Base-by-base conservation (phyloP, 805 yeast species). In the Myxozyma udenii region DNA sequence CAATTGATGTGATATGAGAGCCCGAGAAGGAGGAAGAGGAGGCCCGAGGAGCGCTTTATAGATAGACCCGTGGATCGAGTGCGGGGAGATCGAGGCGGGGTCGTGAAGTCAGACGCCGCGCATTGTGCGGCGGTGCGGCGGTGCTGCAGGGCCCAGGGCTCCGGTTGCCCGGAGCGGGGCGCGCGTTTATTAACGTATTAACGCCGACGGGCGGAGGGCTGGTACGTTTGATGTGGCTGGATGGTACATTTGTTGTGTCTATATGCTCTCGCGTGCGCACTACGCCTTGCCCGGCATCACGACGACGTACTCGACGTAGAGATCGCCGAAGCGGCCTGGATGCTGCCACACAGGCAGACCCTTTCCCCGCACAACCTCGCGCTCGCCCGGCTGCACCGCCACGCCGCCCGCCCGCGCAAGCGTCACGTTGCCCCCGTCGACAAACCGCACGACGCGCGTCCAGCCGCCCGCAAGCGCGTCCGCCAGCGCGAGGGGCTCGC, bases 381-480 rank as follows among this genome's bases (percentile, higher is more conserved):
- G 73, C 59, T 87, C 85, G 2, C 95, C 95, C 62, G 81, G 72
- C 41, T 71, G 58, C 1, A 86, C 81, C 7, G 74, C 63, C 28
- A 70, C 70, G 18, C 90, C 89, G 6, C 61, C 56, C 1, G 63
- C 60, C 52, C 96, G 76, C 33, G 68, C 53, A 2, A 88, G 46
- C 1, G 81, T 66, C 19, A 76, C 65, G 44, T 79, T 77, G 44
- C 80, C 77, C 19, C 73, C 74, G 64, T 86, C 96, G 48, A 93
- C 77, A 56, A 81, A 84, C 38, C 75, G 77, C 23, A 93, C 74
- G 4, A 68, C 68, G 48, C 96, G 74, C 35, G 68, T 63, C 98
- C 98, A 93, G 16, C 83, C 87, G 16, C 98, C 98, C 4, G 63
- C 44, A 5, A 80, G 44, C 0, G 97, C 85, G 67, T 93, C 96